Evolutionary conservation across 2,329 filamentous ascomycete species (phyloP).

Genomic region (Trichoderma sp.): DNA sequence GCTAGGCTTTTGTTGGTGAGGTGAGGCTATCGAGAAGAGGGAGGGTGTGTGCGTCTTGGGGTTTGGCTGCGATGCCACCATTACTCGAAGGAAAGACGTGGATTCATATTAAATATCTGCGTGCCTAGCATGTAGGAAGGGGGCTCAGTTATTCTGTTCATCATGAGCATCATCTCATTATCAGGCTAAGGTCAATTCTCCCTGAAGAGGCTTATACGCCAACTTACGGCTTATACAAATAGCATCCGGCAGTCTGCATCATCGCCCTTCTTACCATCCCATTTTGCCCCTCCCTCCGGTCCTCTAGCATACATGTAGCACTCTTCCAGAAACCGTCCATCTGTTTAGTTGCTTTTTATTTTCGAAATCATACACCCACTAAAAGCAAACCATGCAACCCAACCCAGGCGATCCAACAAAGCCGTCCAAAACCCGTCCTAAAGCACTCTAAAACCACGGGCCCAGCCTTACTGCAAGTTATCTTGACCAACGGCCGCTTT

Average conservation of each 20-base stretch:
- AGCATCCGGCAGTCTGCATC: neutral
- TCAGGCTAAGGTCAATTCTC: neutral
- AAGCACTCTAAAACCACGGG: neutral
- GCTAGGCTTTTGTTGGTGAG: neutral
- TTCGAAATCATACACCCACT: conserved; percentile 13
- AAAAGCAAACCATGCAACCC: neutral
- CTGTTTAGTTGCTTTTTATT: neutral
- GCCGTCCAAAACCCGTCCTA: neutral
- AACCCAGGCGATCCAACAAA: neutral
- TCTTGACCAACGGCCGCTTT: neutral
- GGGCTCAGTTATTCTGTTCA: neutral
- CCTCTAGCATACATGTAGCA: neutral
- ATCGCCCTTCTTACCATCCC: neutral
- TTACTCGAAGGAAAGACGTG: neutral
- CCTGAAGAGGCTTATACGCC: neutral
- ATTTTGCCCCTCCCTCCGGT: neutral
- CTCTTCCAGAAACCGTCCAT: neutral
- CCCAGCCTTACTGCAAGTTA: neutral
- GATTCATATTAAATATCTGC: neutral
- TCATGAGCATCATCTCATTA: neutral
- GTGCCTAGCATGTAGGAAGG: rapidly evolving
- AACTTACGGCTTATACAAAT: neutral
- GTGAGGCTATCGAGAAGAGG: neutral
- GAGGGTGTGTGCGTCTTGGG: conserved; percentile 4
- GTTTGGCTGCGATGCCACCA: neutral